These are phyloP conservation scores for Ustilago bromivora DNA, from an alignment of 1,284 basidiomycete species.

Conservation along the genomic window DNA sequence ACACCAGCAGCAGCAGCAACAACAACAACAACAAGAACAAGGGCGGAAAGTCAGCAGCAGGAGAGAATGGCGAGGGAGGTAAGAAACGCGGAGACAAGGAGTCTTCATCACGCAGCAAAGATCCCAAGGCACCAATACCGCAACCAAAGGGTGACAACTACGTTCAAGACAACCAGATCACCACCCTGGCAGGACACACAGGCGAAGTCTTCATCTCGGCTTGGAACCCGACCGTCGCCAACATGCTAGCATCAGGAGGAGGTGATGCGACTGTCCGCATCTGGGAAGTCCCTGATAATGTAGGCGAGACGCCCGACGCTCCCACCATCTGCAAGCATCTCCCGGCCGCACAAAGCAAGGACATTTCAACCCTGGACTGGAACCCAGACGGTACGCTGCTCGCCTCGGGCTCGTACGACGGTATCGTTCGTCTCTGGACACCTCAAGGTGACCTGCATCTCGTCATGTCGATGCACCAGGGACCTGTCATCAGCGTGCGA, in stretches of 20 bases:
- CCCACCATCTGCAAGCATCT: slow-evolving; percentile 69
- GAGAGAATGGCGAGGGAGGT: slow-evolving; percentile 41
- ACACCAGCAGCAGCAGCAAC: slow-evolving; percentile 32
- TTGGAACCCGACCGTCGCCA: slow-evolving; percentile 69
- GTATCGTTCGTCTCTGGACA: slow-evolving; percentile 69
- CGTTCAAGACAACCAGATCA: slow-evolving; percentile 49
- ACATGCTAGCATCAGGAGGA: slow-evolving; percentile 66
- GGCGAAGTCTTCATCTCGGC: slow-evolving; percentile 68
- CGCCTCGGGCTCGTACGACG: slow-evolving; percentile 68
- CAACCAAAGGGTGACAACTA: slow-evolving; percentile 48
- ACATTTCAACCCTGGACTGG: slow-evolving; percentile 68
- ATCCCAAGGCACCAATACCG: slow-evolving; percentile 42
- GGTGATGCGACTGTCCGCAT: slow-evolving; percentile 69
- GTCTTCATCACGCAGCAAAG: slow-evolving; percentile 21
- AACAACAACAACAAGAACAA: slow-evolving; percentile 55
- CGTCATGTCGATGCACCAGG: slow-evolving; percentile 70
- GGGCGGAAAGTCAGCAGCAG: slow-evolving; percentile 41
- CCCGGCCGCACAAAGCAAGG: slow-evolving; percentile 66
- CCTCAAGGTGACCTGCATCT: slow-evolving; percentile 69
- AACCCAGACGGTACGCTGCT: slow-evolving; percentile 69
- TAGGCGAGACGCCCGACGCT: slow-evolving; percentile 38
- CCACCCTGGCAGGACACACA: slow-evolving; percentile 59
- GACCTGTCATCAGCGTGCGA: slow-evolving; percentile 67
- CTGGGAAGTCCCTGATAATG: slow-evolving; percentile 63
- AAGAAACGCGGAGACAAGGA: slow-evolving; percentile 50